Base-by-base conservation (phyloP, 257 asterid species). In the Solanum piurae region DNA sequence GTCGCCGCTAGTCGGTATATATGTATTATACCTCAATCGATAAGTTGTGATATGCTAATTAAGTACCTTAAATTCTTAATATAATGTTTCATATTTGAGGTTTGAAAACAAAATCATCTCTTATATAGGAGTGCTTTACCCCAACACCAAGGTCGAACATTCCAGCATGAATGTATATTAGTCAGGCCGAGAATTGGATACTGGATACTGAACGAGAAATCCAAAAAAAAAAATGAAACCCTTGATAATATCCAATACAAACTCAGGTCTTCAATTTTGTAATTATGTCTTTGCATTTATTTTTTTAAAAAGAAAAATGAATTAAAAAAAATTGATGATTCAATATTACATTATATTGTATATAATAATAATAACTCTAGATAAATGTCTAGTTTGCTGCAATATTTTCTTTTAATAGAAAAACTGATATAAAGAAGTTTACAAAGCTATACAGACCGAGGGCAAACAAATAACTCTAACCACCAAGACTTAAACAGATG, bases 331-430 rank as follows among this genome's bases (percentile, higher is more conserved):
- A 46, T 44, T 64, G 79, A 87, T 85, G 60, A 52, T 83, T 72
- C 86, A 87, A 90, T 88, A 82, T 69, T 84, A 75, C 36, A 85
- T 66, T 89, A 89, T 92, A 90, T 93, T 89, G 89, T 91, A 90
- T 93, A 90, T 90, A 90, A 44, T 44, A 44, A 42, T 49, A 49
- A 68, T 18, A 68, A 68, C 75, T 29, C 21, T 29, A 27, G 38
- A 29, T 69, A 29, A 69, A 3, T 69, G 38, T 29, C n/a, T 94
- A 94, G 85, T 38, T 29, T 29, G 3, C 3, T 12, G 21, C 6
- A 68, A 29, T 13, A 68, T 68, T 29, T 68, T 33, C 37, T 29
- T 68, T 29, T 12, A 6, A 68, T 12, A 68, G 11, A n/a, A 12
- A 29, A 6, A 68, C 64, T 27, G 20, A 68, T 27, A 68, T 6